Evolutionary conservation across 1,139 yeast genomes (phyloP).

Genomic region (Nakaseomyces bracarensis): DNA sequence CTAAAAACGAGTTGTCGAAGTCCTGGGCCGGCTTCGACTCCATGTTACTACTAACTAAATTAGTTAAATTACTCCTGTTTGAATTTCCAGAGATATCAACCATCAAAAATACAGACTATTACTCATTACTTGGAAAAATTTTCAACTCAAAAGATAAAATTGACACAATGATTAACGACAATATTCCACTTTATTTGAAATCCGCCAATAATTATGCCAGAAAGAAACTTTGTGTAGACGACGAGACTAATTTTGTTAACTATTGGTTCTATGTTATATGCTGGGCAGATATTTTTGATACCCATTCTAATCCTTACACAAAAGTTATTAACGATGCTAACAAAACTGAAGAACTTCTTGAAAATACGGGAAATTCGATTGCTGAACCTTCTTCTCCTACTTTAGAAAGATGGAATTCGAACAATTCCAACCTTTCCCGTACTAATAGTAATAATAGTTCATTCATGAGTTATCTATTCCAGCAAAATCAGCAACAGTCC

Average conservation of each 20-base stretch:
- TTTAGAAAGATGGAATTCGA: slow-evolving; percentile 24
- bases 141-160: neutral
- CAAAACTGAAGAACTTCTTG: neutral
- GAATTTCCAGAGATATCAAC: slow-evolving; percentile 35
- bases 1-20: slow-evolving; percentile 41
- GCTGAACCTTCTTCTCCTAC: neutral
- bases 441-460: slow-evolving; percentile 28
- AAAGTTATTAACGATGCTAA: neutral
- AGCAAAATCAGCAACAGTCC: slow-evolving; percentile 1
- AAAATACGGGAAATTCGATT: neutral
- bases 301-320: slow-evolving; percentile 21
- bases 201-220: neutral
- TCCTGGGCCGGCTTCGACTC: slow-evolving; percentile 59
- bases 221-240: slow-evolving; percentile 41
- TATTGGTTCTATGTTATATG: slow-evolving; percentile 72
- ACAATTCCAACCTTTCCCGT: slow-evolving; percentile 24
- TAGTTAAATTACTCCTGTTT: slow-evolving; percentile 36
- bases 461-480: slow-evolving; percentile 19
- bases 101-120: slow-evolving; percentile 32
- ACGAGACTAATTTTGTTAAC: slow-evolving; percentile 38
- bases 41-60: slow-evolving; percentile 38
- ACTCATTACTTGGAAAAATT: slow-evolving; percentile 14
- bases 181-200: neutral
- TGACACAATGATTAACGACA: neutral
- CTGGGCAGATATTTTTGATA: slow-evolving; percentile 56